Conservation (phyloP, 1,139 yeast species). For the Saccharomycopsis crataegensis region DNA sequence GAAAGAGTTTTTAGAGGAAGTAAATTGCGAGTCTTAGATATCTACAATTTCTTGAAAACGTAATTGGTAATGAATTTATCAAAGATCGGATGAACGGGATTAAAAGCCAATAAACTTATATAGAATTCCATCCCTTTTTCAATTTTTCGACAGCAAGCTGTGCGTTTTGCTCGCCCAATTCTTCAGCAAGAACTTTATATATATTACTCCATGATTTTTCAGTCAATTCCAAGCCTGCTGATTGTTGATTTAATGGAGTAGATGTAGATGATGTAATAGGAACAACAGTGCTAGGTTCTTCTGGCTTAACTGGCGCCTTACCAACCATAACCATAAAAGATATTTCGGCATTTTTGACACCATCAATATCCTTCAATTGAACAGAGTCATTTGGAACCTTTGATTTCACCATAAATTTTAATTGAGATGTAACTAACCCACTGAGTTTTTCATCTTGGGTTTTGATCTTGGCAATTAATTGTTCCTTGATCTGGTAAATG, state of each 20-base stretch:
- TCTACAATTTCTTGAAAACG: too few species aligned
- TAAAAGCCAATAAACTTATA: background rate
- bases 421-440: slow-evolving; percentile 23
- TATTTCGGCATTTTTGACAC: slow-evolving; percentile 21
- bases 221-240: slow-evolving; percentile 21
- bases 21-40: background rate
- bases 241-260: too few species aligned
- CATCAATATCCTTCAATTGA: slow-evolving; percentile 22
- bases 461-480: slow-evolving; percentile 6
- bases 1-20: slow-evolving; percentile 22
- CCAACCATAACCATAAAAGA: slow-evolving; percentile 32
- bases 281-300: background rate
- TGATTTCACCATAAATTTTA: slow-evolving; percentile 40
- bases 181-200: slow-evolving; percentile 23
- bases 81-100: too few species aligned
- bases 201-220: slow-evolving; percentile 30
- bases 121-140: slow-evolving; percentile 33
- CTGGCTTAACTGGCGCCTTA: slow-evolving; percentile 19
- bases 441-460: background rate
- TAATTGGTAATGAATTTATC: too few species aligned
- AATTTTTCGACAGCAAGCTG: slow-evolving; percentile 30
- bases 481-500: slow-evolving; percentile 33
- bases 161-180: slow-evolving; percentile 23
- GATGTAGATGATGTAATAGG: too few species aligned
- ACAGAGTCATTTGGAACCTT: slow-evolving; percentile 40